A percentile compares a stretch with the other conserved stretches of the same genome.
Evolutionary conservation across 352 stramenopile species (phyloP).

Genomic region (Pseudoperonospora humuli): DNA sequence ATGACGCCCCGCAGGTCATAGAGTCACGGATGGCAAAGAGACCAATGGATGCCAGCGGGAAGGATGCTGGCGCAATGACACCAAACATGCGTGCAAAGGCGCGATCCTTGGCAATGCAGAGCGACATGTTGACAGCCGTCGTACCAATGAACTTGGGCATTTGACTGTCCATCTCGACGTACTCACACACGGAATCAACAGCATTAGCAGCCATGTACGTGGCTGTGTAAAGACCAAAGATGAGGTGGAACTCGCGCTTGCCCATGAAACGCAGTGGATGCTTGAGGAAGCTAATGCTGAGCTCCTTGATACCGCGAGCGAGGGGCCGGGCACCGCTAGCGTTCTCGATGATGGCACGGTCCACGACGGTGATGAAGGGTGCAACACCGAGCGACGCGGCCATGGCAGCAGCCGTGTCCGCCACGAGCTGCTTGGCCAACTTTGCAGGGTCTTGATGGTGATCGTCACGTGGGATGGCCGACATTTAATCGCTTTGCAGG

Average conservation of each 20-base stretch:
- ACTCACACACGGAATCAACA: slow-evolving; percentile 82
- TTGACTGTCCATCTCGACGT: slow-evolving; percentile 58
- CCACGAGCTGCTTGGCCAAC: slow-evolving; percentile 46
- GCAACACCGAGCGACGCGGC: slow-evolving; percentile 66
- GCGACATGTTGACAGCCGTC: slow-evolving; percentile 86
- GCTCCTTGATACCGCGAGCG: slow-evolving; percentile 50
- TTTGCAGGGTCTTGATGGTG: slow-evolving; percentile 5
- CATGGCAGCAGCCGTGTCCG: slow-evolving; percentile 52
- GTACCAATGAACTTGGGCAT: slow-evolving; percentile 86
- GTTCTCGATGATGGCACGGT: slow-evolving; percentile 88
- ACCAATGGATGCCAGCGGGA: slow-evolving; percentile 70
- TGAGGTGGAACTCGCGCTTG: slow-evolving; percentile 82
- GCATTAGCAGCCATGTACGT: slow-evolving; percentile 86
- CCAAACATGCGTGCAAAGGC: slow-evolving; percentile 90
- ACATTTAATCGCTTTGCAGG: slow-evolving; percentile 15
- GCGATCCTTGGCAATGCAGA: slow-evolving; percentile 87
- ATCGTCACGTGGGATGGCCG: slow-evolving; percentile 14
- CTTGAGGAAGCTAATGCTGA: slow-evolving; percentile 46
- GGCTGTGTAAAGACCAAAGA: slow-evolving; percentile 86
- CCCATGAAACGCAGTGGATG: slow-evolving; percentile 77
- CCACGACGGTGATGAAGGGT: slow-evolving; percentile 85
- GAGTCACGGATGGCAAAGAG: slow-evolving; percentile 86
- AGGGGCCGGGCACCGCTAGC: slow-evolving; percentile 65
- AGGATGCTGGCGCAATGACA: slow-evolving; percentile 61
- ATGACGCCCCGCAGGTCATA: slow-evolving; percentile 80